phyloP scores from a whole-genome alignment of 129 eudicot species.

The Deinandra increscens region DNA sequence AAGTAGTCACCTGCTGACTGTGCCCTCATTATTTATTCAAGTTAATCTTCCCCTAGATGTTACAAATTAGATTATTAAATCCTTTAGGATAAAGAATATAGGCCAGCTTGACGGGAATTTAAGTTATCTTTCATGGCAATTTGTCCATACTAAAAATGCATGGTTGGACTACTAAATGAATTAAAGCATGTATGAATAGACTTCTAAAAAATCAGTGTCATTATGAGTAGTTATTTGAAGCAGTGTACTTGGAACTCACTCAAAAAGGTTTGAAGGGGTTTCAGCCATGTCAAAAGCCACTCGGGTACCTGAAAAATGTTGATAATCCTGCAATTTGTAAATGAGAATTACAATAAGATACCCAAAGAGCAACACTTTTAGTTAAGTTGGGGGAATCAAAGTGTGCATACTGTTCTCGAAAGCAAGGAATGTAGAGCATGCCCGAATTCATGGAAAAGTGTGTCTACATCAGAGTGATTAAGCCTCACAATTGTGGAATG shows the following conservation, averaged over 20 bases:
- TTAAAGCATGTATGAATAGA: slow-evolving; percentile 6
- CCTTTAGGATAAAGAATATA: not conserved
- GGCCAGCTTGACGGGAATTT: not conserved
- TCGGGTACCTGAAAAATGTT: slow-evolving; percentile 96
- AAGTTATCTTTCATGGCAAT: not conserved
- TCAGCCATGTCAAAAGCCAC: slow-evolving; percentile 92
- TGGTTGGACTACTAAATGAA: not conserved
- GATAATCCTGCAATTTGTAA: slow-evolving; percentile 72
- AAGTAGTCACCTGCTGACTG: not conserved
- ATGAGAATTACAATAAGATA: slow-evolving; percentile 11
- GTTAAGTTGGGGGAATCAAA: not conserved
- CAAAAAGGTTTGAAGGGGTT: slow-evolving; percentile 90
- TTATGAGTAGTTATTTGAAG: not conserved
- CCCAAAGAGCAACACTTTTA: not conserved
- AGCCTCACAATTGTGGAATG: slow-evolving; percentile 50
- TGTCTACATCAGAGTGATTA: slow-evolving; percentile 89
- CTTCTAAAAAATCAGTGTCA: not conserved
- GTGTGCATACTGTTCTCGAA: slow-evolving; percentile 76
- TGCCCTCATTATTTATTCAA: not conserved
- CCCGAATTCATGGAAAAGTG: slow-evolving; percentile 95
- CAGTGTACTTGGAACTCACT: slow-evolving; percentile 61
- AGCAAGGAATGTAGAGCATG: slow-evolving; percentile 97
- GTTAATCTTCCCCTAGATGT: not conserved
- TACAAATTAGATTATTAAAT: not conserved
- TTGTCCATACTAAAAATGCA: not conserved